Evolutionary conservation across 768 basidiomycete genomes (phyloP), one percentile per base, ranked within the genome.

Genomic region (Leucosporidium yakuticum): DNA sequence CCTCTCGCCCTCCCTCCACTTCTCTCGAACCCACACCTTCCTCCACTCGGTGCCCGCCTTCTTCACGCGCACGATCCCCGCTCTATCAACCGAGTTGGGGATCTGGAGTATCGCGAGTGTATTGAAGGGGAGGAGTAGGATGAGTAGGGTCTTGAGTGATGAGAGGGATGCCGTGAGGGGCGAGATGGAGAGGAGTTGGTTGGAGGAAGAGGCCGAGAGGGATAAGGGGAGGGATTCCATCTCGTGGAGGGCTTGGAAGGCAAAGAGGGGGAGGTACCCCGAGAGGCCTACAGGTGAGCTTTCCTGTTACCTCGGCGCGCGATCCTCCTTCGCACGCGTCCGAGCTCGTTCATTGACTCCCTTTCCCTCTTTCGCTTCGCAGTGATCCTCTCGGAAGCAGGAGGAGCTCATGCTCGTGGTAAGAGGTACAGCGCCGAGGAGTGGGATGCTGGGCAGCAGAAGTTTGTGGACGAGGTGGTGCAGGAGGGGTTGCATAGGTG

Each of bases 191-290:
- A 60, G 71, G 34, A 36, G 55, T 9, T 60, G 39, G 44, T 25
- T 73, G 20, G 60, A 73, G 54, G 71, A 73, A 56, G 12, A 29
- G 50, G 34, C 57, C 32, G 71, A 73, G 60, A 25, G 44, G 12
- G 53, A 69, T 34, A n/a, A n/a, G 4, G 68, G 60, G 14, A 44
- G 51, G 21, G 66, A 65, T 23, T 17, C n/a, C 17, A 62, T 62
- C 31, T 63, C 62, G 14, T 68, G 68, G 6, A 58, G 57, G 32
- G 71, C 69, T 60, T 73, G 71, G 71, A 63, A 69, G 4, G 7
- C 53, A 0, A 25, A 64, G 7, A 31, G 61, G n/a, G 60, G 65
- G 8, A 21, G 68, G 29, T 73, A 73, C 61, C 71, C 71, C 25
- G 62, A 55, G 4, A 50, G 71, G 4, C 71, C 71, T 55, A 73